Percentiles rank a stretch among this genome's conserved stretches.
phyloP scores from a whole-genome alignment of 768 basidiomycete genomes.

The Auriscalpium microsporum region DNA sequence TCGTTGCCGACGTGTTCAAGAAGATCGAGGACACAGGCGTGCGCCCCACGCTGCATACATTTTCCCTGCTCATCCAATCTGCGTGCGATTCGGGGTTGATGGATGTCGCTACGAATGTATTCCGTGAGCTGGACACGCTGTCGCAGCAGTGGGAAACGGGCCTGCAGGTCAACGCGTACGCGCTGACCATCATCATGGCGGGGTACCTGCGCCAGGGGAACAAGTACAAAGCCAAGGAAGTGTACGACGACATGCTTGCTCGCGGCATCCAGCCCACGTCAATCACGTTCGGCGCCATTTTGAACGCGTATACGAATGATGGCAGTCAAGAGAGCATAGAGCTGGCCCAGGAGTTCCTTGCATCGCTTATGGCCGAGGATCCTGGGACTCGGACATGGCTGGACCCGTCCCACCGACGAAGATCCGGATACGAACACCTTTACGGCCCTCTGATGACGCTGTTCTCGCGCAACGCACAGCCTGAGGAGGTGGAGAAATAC shows the following conservation, averaged over 20 bases:
- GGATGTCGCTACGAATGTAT: slow-evolving; percentile 56
- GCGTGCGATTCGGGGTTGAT: slow-evolving; percentile 69
- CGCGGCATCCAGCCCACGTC: slow-evolving; percentile 61
- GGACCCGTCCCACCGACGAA: slow-evolving; percentile 28
- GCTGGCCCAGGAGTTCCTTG: slow-evolving; percentile 61
- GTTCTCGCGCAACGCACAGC: slow-evolving; percentile 35
- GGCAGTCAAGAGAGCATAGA: slow-evolving; percentile 39
- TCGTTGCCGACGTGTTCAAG: slow-evolving; percentile 55
- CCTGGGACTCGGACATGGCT: slow-evolving; percentile 32
- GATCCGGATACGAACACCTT: slow-evolving; percentile 42
- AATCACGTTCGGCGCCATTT: slow-evolving; percentile 58
- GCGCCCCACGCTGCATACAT: slow-evolving; percentile 56
- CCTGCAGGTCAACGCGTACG: slow-evolving; percentile 43
- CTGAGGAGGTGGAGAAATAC: slow-evolving; percentile 49
- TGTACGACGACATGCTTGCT: slow-evolving; percentile 64
- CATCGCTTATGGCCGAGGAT: slow-evolving; percentile 34
- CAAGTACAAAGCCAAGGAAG: slow-evolving; percentile 43
- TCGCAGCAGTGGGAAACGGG: slow-evolving; percentile 28
- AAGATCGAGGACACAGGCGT: slow-evolving; percentile 41
- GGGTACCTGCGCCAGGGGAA: slow-evolving; percentile 56
- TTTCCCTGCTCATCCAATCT: slow-evolving; percentile 68
- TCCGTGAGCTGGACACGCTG: slow-evolving; percentile 56
- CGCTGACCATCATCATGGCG: slow-evolving; percentile 68
- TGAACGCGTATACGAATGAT: slow-evolving; percentile 51
- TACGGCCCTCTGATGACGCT: slow-evolving; percentile 54